A percentile compares a stretch with the other conserved stretches of the same genome.
Conservation (phyloP, 1,284 basidiomycete genomes). For the Mycosarcoma mackinlayi region DNA sequence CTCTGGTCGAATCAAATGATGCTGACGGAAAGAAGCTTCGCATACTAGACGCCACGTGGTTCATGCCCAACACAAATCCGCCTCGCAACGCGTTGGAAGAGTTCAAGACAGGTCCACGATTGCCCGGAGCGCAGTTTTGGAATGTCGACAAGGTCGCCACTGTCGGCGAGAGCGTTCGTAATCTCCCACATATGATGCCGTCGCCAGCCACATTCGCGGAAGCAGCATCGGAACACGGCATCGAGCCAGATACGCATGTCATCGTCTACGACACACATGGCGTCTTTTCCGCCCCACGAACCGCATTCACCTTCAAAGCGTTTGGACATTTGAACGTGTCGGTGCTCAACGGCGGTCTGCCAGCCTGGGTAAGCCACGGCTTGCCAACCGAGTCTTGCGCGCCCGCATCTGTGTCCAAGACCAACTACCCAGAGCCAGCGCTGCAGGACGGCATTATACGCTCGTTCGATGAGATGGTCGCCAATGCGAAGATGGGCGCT, state of each 20-base stretch:
- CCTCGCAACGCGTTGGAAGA: conserved; percentile 75
- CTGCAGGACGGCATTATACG: conserved; percentile 73
- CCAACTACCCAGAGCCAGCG: conserved; percentile 71
- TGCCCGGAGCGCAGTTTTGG: conserved; percentile 81
- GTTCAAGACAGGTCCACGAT: conserved; percentile 74
- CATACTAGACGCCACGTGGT: conserved; percentile 79
- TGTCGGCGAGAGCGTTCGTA: conserved; percentile 50
- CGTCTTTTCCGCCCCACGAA: conserved; percentile 52
- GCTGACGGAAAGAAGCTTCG: conserved; percentile 28
- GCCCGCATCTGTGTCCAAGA: conserved; percentile 17
- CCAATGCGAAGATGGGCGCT: conserved; percentile 75
- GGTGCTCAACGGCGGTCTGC: conserved; percentile 64
- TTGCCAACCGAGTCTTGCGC: conserved; percentile 45
- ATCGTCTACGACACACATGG: conserved; percentile 78
- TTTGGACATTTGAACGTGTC: conserved; percentile 62
- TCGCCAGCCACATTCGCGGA: conserved; percentile 77
- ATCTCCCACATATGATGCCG: conserved; percentile 93
- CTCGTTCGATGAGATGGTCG: conserved; percentile 83
- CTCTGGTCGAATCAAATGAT: conserved; percentile 25
- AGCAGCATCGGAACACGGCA: conserved; percentile 82
- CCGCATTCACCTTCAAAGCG: conserved; percentile 62
- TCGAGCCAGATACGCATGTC: conserved; percentile 81
- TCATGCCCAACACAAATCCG: conserved; percentile 82
- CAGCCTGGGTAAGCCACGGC: conserved; percentile 57
- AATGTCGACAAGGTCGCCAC: conserved; percentile 79